Base-by-base conservation (phyloP, 1,284 basidiomycete genomes). In the Sporisorium scitamineum region DNA sequence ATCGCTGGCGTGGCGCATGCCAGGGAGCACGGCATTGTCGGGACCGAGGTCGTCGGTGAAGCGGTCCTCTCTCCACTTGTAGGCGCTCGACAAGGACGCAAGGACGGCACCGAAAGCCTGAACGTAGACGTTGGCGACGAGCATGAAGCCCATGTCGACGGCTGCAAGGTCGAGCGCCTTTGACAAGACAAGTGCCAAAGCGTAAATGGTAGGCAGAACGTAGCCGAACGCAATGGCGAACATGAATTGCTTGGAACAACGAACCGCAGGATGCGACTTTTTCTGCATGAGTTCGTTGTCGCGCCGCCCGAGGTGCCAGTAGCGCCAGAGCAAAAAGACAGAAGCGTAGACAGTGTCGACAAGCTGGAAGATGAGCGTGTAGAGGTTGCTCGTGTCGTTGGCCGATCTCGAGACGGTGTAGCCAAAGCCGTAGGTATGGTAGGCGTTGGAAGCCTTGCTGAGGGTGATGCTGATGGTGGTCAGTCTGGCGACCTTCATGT, bases 101-200 rank as follows among this genome's bases (percentile, higher is more conserved):
- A 79, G 63, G 11, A 75, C 69, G 13, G 76, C 73, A 39, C 76
- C 76, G 34, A 76, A 76, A 0, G 69, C 69, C 32, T 76, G 73
- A 5, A 79, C 70, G 54, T 76, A 79, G 39, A 79, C 68, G 42
- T 79, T 79, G 66, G 73, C 70, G n/a, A 79, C 76, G 22, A 79
- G 61, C 61, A 79, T 65, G 70, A 72, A 76, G 22, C 76, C 76
- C 61, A 76, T 63, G 39, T 76, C 63, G 56, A 59, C 60, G 27
- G 65, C 37, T 5, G 41, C 37, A 3, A 76, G 59, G 18, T 42
- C 24, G 3, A 72, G 54, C 5, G 62, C 63, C 32, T 62, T 65
- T 32, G 58, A 70, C 6, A 70, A n/a, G 13, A 79, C 63, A 6
- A 79, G 64, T 1, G 65, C 73, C 16, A 79, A 44, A 8, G 61